Conservation (phyloP, 2,329 filamentous ascomycete genomes). For the Mariannaea sp. region DNA sequence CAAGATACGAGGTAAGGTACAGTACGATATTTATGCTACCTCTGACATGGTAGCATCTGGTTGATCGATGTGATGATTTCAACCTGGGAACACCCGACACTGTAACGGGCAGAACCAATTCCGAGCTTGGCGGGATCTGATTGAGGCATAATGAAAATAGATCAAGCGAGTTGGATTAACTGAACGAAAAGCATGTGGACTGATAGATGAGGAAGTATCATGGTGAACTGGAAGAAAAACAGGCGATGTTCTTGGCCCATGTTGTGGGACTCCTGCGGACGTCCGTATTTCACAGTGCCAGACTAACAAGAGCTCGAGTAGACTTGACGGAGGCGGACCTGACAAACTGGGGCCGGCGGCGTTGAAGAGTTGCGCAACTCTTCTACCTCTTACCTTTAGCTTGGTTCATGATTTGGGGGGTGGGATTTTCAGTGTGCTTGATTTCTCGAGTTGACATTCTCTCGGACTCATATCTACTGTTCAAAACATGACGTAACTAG, state of each 20-base stretch:
- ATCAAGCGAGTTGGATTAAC: constrained; percentile 6
- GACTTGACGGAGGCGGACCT: too few relatives aligned
- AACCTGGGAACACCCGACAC: constrained; percentile 7
- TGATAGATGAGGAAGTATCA: constrained; percentile 23
- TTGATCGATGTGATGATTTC: neutral
- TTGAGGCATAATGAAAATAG: constrained; percentile 6
- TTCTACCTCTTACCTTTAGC: too few relatives aligned
- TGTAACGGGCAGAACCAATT: constrained; percentile 1
- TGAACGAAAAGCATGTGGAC: constrained; percentile 16
- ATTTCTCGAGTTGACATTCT: too few relatives aligned
- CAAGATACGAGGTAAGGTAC: too few relatives aligned
- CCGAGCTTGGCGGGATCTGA: neutral
- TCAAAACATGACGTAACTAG: too few relatives aligned
- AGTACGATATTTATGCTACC: too few relatives aligned
- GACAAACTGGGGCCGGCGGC: constrained; percentile 34
- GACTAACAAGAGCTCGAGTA: constrained; percentile 27
- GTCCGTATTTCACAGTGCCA: too few relatives aligned
- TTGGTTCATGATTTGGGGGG: constrained; percentile 18
- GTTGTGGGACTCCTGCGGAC: constrained; percentile 28
- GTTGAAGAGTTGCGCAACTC: constrained; percentile 21
- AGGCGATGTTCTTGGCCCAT: constrained; percentile 22
- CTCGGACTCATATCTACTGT: too few relatives aligned
- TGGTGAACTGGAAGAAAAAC: constrained; percentile 30
- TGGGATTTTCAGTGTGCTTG: neutral
- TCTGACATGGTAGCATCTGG: too few relatives aligned